Evolutionary conservation across 768 basidiomycete genomes (phyloP).

Genomic region (Trametes sanguinea): DNA sequence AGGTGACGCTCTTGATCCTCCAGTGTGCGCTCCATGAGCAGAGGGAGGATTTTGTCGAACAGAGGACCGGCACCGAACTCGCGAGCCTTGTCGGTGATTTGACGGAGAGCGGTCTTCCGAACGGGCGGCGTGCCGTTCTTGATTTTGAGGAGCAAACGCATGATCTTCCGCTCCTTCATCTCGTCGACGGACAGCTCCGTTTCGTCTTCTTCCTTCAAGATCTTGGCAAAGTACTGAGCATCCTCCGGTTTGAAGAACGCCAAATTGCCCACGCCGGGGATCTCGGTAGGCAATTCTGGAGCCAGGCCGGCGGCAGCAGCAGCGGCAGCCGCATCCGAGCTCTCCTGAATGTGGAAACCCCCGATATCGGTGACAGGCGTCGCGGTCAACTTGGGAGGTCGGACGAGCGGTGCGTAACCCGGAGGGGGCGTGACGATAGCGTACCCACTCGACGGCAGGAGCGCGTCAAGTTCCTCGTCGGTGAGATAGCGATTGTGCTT

Average conservation of each 20-base stretch:
- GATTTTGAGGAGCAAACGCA: conserved; percentile 96
- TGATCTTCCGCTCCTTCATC: conserved; percentile 99
- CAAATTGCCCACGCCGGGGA: conserved; percentile 94
- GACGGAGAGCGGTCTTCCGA: conserved; percentile 94
- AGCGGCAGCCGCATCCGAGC: conserved; percentile 84
- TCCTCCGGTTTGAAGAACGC: conserved; percentile 99
- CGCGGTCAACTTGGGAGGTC: conserved; percentile 54
- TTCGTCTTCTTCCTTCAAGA: conserved; percentile 94
- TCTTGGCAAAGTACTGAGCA: conserved; percentile 96
- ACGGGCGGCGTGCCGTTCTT: conserved; percentile 99
- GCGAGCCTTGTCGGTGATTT: conserved; percentile 98
- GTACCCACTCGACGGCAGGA: conserved; percentile 87
- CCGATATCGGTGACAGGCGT: conserved; percentile 57
- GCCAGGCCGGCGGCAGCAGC: conserved; percentile 92
- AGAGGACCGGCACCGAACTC: conserved; percentile 98
- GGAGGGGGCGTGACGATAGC: conserved; percentile 91
- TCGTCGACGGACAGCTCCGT: conserved; percentile 91
- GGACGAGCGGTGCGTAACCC: conserved; percentile 82
- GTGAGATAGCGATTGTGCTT: conserved; percentile 95
- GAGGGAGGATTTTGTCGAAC: conserved; percentile 97
- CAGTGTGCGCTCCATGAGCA: conserved; percentile 96
- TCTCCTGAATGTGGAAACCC: conserved; percentile 96
- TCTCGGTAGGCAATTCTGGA: conserved; percentile 93
- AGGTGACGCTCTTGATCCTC: conserved; percentile 99
- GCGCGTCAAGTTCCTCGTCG: conserved; percentile 92